Percentiles rank a stretch among this genome's conserved stretches.
Conservation (phyloP, 371 early-diverging fungal genomes). For the Rhizopus arrhizus region DNA sequence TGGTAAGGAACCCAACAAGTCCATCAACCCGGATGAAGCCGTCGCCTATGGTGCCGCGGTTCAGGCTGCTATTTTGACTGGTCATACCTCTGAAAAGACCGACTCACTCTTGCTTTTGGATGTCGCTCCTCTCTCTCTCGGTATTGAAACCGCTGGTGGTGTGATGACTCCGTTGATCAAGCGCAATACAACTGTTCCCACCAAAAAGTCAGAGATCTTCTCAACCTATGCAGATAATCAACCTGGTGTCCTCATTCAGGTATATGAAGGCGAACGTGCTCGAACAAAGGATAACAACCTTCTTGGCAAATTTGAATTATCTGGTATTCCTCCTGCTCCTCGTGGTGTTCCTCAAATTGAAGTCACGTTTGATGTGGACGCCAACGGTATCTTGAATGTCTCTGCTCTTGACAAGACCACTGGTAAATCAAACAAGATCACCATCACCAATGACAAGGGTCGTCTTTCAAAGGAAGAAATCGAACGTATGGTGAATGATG, state of each 20-base stretch:
- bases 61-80: conserved; percentile 85
- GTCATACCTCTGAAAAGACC: conserved; percentile 55
- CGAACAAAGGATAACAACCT: conserved; percentile 89
- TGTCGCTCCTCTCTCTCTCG: conserved; percentile 85
- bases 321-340: conserved; percentile 85
- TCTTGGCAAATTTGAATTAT: conserved; percentile 86
- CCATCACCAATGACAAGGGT: conserved; percentile 92
- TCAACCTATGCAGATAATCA: conserved; percentile 94
- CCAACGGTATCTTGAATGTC: conserved; percentile 92
- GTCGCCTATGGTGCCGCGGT: conserved; percentile 98
- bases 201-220: conserved; percentile 85
- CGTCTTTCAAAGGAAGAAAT: conserved; percentile 85
- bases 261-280: conserved; percentile 90
- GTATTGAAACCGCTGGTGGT: conserved; percentile 92
- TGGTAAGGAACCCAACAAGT: conserved; percentile 92
- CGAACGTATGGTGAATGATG: conserved; percentile 87
- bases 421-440: conserved; percentile 74
- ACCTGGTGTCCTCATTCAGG: conserved; percentile 85
- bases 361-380: conserved; percentile 91
- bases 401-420: conserved; percentile 91
- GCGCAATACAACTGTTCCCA: conserved; percentile 89
- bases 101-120: conserved; percentile 79
- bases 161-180: conserved; percentile 72
- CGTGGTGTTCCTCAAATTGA: conserved; percentile 89
- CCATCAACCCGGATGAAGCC: conserved; percentile 96